phyloP scores from a whole-genome alignment of 2,329 filamentous ascomycete species.

The Pyrenochaeta sp. region DNA sequence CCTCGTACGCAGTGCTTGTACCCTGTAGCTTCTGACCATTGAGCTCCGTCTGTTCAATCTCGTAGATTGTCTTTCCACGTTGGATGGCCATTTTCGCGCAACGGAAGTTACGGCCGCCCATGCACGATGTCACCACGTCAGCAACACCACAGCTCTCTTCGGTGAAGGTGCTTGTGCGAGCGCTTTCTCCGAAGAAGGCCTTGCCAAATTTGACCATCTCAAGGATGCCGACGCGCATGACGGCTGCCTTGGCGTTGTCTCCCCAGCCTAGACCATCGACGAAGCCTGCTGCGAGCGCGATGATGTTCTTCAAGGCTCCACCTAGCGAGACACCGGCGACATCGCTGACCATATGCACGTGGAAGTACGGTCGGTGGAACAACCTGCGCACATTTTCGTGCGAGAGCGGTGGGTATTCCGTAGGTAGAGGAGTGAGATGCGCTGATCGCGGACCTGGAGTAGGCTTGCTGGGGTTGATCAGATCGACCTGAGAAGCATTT shows the following conservation, averaged over 20 bases:
- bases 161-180: conserved; percentile 88
- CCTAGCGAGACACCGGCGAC: conserved; percentile 97
- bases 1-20: conserved; percentile 88
- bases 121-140: conserved; percentile 93
- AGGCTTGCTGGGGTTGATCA: conserved; percentile 61
- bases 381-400: conserved; percentile 83
- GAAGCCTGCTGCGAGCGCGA: conserved; percentile 92
- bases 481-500: conserved; percentile 58
- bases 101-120: conserved; percentile 89
- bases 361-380: conserved; percentile 97
- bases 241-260: conserved; percentile 97
- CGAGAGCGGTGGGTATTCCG: conserved; percentile 85
- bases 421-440: conserved; percentile 77
- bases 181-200: conserved; percentile 86
- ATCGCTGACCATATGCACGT: conserved; percentile 90
- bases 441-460: conserved; percentile 69
- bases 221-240: conserved; percentile 94
- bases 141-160: conserved; percentile 95
- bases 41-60: conserved; percentile 87
- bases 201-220: conserved; percentile 98
- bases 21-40: conserved; percentile 98
- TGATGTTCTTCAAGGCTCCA: conserved; percentile 95
- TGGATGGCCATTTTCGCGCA: conserved; percentile 90
- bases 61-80: conserved; percentile 79
- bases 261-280: conserved; percentile 97